Percentiles rank a stretch among this genome's conserved stretches.
Evolutionary conservation across 2,329 filamentous ascomycete genomes (phyloP).

Genomic region (Septoria linicola): DNA sequence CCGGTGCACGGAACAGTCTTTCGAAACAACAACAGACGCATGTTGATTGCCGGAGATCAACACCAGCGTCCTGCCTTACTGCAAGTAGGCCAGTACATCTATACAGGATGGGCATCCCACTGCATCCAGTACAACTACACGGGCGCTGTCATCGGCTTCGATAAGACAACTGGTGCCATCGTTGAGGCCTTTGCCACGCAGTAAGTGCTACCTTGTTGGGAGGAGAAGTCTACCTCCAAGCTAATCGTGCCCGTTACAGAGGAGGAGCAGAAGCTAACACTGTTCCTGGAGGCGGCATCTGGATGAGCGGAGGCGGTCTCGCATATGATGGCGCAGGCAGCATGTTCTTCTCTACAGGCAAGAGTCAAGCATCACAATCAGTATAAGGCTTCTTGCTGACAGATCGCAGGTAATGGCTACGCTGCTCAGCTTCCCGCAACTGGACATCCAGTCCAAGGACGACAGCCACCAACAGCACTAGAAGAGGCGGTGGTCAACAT

Average conservation of each 20-base stretch:
- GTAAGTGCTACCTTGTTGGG: no score
- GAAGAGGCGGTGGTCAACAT: slow-evolving; percentile 16
- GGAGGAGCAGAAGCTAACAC: slow-evolving; percentile 9
- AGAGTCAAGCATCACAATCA: no score
- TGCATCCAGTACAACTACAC: slow-evolving; percentile 17
- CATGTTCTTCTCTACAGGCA: slow-evolving; percentile 16
- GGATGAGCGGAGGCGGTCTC: slow-evolving; percentile 17
- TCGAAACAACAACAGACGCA: slow-evolving; percentile 10
- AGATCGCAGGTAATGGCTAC: no score
- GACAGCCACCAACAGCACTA: slow-evolving; percentile 10
- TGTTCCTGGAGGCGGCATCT: slow-evolving; percentile 12
- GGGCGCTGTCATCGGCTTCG: slow-evolving; percentile 12
- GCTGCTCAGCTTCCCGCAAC: slow-evolving; percentile 10
- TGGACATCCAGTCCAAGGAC: slow-evolving; percentile 11
- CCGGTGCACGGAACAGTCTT: slow-evolving; percentile 7
- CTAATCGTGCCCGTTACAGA: no score
- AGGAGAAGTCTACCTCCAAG: no score
- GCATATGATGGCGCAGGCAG: slow-evolving; percentile 15
- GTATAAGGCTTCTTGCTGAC: no score
- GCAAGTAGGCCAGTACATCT: slow-evolving; percentile 15
- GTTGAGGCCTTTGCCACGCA: slow-evolving; percentile 13
- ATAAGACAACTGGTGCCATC: slow-evolving; percentile 6
- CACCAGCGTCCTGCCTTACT: slow-evolving; percentile 16
- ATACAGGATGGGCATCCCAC: slow-evolving; percentile 16
- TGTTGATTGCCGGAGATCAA: slow-evolving; percentile 10